A percentile compares a stretch with the other conserved stretches of the same genome.
Evolutionary conservation across 805 yeast genomes (phyloP).

Genomic region (Myxozyma kluyveri): DNA sequence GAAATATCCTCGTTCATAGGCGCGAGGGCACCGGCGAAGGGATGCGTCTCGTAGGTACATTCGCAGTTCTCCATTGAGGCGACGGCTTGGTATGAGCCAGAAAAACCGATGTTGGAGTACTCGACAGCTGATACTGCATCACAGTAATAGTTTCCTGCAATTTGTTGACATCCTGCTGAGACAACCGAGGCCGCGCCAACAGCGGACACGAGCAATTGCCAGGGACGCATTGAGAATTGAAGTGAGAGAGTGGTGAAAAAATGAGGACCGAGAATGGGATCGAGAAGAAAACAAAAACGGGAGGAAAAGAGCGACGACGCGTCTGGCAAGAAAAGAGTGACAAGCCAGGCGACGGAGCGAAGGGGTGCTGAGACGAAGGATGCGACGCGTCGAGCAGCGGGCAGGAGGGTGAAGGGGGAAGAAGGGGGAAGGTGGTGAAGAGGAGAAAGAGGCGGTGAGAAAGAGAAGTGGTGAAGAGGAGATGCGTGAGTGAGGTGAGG

Average conservation of each 20-base stretch:
- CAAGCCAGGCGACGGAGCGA: slow-evolving; percentile 8
- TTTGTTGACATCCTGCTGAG: slow-evolving; percentile 16
- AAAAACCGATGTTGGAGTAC: slow-evolving; percentile 73
- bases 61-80: slow-evolving; percentile 68
- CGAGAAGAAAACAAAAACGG: neutral
- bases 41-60: slow-evolving; percentile 56
- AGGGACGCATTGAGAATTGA: slow-evolving; percentile 10
- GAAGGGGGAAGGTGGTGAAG: neutral
- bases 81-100: slow-evolving; percentile 80
- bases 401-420: neutral
- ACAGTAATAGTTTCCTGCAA: slow-evolving; percentile 80
- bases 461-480: slow-evolving; percentile 1
- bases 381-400: neutral
- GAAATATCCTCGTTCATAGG: slow-evolving; percentile 86
- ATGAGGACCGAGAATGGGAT: neutral
- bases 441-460: slow-evolving; percentile 1
- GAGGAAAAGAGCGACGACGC: neutral
- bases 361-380: neutral
- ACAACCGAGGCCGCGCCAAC: slow-evolving; percentile 11
- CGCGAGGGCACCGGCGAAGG: slow-evolving; percentile 69
- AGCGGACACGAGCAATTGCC: slow-evolving; percentile 1
- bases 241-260: neutral
- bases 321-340: slow-evolving; percentile 21
- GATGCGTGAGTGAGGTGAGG: neutral
- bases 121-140: slow-evolving; percentile 61